Evolutionary conservation across 2,329 filamentous ascomycete species (phyloP).

Genomic region (Claviceps monticola): DNA sequence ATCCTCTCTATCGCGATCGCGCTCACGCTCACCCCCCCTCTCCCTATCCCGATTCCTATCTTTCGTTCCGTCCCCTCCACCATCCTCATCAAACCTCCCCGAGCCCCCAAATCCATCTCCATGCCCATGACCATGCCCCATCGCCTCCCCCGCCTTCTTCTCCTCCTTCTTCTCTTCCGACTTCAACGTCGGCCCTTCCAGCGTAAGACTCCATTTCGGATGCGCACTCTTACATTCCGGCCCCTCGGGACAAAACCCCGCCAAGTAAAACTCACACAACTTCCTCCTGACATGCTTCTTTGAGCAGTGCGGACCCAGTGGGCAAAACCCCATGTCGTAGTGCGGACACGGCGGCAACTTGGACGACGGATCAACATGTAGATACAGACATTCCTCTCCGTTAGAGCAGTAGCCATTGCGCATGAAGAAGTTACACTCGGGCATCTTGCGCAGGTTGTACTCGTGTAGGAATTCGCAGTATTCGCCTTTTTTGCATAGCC

Average conservation of each 20-base stretch:
- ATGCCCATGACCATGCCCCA: constrained; percentile 21
- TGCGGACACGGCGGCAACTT: constrained; percentile 72
- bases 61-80: constrained; percentile 8
- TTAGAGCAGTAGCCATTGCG: constrained; percentile 91
- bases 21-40: constrained; percentile 15
- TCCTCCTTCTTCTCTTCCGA: constrained; percentile 45
- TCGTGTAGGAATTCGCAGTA: constrained; percentile 96
- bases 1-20: constrained; percentile 23
- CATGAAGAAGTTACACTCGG: constrained; percentile 93
- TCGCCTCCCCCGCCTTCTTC: constrained; percentile 17
- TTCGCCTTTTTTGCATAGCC: constrained; percentile 94
- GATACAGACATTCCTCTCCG: constrained; percentile 89
- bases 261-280: constrained; percentile 74
- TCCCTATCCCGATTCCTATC: constrained; percentile 7
- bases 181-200: constrained; percentile 63
- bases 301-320: constrained; percentile 71
- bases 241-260: constrained; percentile 85
- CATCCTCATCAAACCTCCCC: constrained; percentile 16
- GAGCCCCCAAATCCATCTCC: constrained; percentile 14
- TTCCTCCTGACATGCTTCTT: constrained; percentile 78
- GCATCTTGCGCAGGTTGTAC: constrained; percentile 96
- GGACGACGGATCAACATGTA: constrained; percentile 74
- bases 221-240: constrained; percentile 68
- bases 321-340: constrained; percentile 92
- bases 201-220: constrained; percentile 63